Evolutionary conservation across 306 rosid species (phyloP), one percentile per base, ranked within the genome.

Genomic region (Castanospermum australe): DNA sequence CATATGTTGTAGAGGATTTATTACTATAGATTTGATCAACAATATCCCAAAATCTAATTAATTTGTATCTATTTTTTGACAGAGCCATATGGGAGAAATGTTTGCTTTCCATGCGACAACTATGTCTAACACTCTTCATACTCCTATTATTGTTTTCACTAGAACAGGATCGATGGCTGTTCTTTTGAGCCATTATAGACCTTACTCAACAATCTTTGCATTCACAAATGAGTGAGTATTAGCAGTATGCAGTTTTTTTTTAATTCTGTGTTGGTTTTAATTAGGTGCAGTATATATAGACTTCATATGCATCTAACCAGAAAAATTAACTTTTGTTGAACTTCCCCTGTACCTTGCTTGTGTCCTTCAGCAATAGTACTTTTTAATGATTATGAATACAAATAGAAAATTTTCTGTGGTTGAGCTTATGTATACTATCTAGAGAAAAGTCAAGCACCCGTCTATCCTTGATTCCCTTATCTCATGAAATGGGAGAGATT

Each of bases 131-230:
- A 92, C 94, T 39, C 89, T 95, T 17, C 79, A 86, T 52, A 88
- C 91, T 77, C 90, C 99, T 57, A 80, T 85, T 76, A 90, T 95
- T 24, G 99, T 95, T 86, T 95, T 95, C 84, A 95, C 99, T 55
- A 87, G 92, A 89, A 92, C 97, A 10, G 97, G 99, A 71, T 95
- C 99, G 84, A 93, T 95, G 98, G 98, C 98, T 68, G 67, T 91
- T 69, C 87, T 91, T 76, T 85, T 95, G 84, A 95, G 99, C 79
- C 97, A 95, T 76, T 95, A 93, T 76, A 86, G 90, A 60, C 98
- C 99, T 66, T 50, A 71, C 87, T 95, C 98, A 48, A 91, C 98
- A 66, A 90, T 91, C 83, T 95, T 95, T 87, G 97, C 99, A 82
- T 95, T 95, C 92, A 95, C 99, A 65, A 93, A 95, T 67, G 91